Evolutionary conservation across 2,329 filamentous ascomycete species (phyloP).

Genomic region (Calonectria ilicicola): DNA sequence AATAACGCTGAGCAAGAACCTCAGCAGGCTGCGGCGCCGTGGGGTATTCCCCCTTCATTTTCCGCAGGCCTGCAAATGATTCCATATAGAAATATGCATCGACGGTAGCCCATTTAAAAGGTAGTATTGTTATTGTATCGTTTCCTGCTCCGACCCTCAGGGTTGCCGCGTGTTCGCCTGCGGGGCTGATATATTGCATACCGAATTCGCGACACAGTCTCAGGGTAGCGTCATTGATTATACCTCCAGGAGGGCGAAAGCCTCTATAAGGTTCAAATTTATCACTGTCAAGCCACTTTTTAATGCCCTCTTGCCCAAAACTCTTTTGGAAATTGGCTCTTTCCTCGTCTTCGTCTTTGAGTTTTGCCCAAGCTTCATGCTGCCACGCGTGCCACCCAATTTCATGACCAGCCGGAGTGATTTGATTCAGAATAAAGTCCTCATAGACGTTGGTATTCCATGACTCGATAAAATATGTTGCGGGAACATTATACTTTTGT

Average conservation of each 20-base stretch:
- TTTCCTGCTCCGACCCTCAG: neutral
- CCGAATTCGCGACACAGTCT: slow-evolving; percentile 6
- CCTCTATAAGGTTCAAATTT: neutral
- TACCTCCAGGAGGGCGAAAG: slow-evolving; percentile 7
- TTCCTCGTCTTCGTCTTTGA: neutral
- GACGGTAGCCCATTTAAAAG: slow-evolving; percentile 16
- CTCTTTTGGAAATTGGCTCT: slow-evolving; percentile 12
- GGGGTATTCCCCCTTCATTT: slow-evolving; percentile 6
- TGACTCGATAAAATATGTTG: slow-evolving; percentile 16
- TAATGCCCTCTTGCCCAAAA: neutral
- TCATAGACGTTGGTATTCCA: slow-evolving; percentile 16
- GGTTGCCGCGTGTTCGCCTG: slow-evolving; percentile 1
- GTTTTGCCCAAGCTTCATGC: slow-evolving; percentile 8
- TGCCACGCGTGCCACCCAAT: slow-evolving; percentile 16
- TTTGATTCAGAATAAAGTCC: slow-evolving; percentile 1
- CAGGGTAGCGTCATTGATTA: slow-evolving; percentile 5
- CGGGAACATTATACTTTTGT: neutral
- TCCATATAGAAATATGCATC: slow-evolving; percentile 21
- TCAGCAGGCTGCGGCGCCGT: neutral
- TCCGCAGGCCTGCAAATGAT: slow-evolving; percentile 7
- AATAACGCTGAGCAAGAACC: neutral
- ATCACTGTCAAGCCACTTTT: neutral
- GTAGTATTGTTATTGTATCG: neutral
- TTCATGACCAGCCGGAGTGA: slow-evolving; percentile 5
- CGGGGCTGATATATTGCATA: slow-evolving; percentile 7